Evolutionary conservation across 345 rosid species (phyloP).

Genomic region (Rhodamnia argentea): DNA sequence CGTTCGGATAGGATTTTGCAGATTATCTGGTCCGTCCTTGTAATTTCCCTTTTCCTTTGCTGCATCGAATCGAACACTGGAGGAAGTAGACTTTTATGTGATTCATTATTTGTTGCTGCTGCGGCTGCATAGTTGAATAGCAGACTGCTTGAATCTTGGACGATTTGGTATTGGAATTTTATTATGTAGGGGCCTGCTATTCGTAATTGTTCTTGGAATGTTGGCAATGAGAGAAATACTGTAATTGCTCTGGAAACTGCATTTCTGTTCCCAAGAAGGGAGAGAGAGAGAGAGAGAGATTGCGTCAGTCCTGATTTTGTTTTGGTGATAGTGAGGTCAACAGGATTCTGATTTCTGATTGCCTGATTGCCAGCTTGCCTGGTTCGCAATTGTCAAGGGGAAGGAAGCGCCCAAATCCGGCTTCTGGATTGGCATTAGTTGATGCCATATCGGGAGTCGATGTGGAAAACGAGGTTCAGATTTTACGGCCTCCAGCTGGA

Average conservation of each 20-base stretch:
- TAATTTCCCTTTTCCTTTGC: neutral
- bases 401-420: slow-evolving; percentile 41
- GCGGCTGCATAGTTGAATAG: neutral
- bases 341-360: neutral
- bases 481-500: slow-evolving; percentile 13
- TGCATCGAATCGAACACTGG: neutral
- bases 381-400: slow-evolving; percentile 33
- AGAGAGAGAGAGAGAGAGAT: neutral
- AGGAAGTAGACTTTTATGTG: neutral
- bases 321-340: neutral
- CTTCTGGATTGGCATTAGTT: slow-evolving; percentile 39
- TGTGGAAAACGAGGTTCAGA: slow-evolving; percentile 12
- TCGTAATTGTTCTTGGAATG: neutral
- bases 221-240: neutral
- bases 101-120: neutral
- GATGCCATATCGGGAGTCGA: slow-evolving; percentile 23
- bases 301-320: neutral
- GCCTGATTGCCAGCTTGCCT: slow-evolving; percentile 19
- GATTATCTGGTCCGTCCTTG: neutral
- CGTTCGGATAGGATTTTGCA: neutral
- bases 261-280: neutral
- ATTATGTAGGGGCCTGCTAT: neutral
- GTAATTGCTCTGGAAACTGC: neutral
- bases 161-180: neutral
- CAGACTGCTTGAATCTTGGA: neutral